phyloP scores from a whole-genome alignment of 805 yeast species.

The Wickerhamomyces queroliae region DNA sequence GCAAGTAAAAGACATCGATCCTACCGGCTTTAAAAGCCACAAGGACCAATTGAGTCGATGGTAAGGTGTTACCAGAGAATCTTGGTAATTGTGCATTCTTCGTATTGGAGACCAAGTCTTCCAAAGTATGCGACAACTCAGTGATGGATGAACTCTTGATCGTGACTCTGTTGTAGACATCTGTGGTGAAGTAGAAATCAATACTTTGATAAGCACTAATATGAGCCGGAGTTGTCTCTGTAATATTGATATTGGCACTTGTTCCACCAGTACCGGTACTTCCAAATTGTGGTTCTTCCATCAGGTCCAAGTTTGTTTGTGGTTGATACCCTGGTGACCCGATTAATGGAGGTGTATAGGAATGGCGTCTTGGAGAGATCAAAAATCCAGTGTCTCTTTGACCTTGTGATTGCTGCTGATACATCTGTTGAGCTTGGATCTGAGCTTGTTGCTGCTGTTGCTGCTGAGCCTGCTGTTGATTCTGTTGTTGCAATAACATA shows the following conservation, averaged over 20 bases:
- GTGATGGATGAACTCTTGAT: slow-evolving; percentile 13
- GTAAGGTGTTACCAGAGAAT: slow-evolving; percentile 7
- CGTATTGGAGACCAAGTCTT: background rate
- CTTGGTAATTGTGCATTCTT: slow-evolving; percentile 3
- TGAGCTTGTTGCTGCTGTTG: slow-evolving; percentile 3
- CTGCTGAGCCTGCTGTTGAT: slow-evolving; percentile 4
- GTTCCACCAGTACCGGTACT: background rate
- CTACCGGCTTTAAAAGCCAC: slow-evolving; percentile 79
- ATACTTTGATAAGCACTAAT: slow-evolving; percentile 13
- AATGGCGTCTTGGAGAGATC: slow-evolving; percentile 1
- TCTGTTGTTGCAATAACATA: slow-evolving; percentile 1
- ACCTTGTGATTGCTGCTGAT: slow-evolving; percentile 1
- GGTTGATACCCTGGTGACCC: background rate
- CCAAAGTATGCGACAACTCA: slow-evolving; percentile 2
- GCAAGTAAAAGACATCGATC: slow-evolving; percentile 67
- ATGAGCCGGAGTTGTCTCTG: slow-evolving; percentile 12
- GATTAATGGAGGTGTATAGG: slow-evolving; percentile 1
- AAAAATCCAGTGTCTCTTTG: background rate
- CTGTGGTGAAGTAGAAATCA: slow-evolving; percentile 20
- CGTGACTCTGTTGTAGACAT: slow-evolving; percentile 17
- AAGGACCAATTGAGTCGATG: slow-evolving; percentile 39
- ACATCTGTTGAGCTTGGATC: background rate
- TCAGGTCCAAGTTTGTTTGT: background rate
- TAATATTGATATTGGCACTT: slow-evolving; percentile 2
- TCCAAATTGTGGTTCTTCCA: background rate